Evolutionary conservation across 2,329 filamentous ascomycete species (phyloP).

Genomic region (Tricladium varicosporioides): DNA sequence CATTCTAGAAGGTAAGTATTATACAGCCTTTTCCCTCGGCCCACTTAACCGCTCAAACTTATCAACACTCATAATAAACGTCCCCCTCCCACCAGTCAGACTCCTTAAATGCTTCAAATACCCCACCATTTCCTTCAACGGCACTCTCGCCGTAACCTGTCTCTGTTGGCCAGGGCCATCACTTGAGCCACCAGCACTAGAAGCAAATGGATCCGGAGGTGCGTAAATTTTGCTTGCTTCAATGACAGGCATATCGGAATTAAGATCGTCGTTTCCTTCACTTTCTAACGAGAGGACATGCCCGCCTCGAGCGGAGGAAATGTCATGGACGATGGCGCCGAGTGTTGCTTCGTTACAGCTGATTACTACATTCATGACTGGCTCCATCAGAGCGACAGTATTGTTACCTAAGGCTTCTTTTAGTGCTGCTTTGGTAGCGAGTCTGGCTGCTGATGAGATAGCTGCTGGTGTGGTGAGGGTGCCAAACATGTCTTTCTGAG

Average conservation of each 20-base stretch:
- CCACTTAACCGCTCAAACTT: slow-evolving; percentile 65
- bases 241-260: slow-evolving; percentile 43
- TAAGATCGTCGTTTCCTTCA: slow-evolving; percentile 24
- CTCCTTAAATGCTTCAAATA: slow-evolving; percentile 87
- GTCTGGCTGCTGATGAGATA: slow-evolving; percentile 64
- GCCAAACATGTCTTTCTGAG: slow-evolving; percentile 61
- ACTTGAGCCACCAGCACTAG: slow-evolving; percentile 46
- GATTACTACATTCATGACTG: slow-evolving; percentile 88
- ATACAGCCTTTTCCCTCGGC: slow-evolving; percentile 45
- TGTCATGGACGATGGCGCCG: slow-evolving; percentile 78
- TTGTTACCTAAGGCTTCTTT: slow-evolving; percentile 54
- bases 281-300: slow-evolving; percentile 68
- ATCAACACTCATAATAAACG: slow-evolving; percentile 73
- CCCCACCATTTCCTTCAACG: slow-evolving; percentile 93
- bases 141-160: slow-evolving; percentile 80
- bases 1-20: too few species aligned
- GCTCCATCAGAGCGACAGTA: slow-evolving; percentile 75
- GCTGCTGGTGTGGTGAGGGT: slow-evolving; percentile 65
- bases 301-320: slow-evolving; percentile 70
- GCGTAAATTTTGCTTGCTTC: slow-evolving; percentile 78
- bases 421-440: slow-evolving; percentile 68
- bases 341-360: slow-evolving; percentile 79
- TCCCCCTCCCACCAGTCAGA: slow-evolving; percentile 80
- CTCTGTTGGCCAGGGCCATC: slow-evolving; percentile 48
- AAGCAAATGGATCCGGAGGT: slow-evolving; percentile 78